phyloP scores from a whole-genome alignment of 2,329 filamentous ascomycete species.

The Pestalotiopsis sp. region DNA sequence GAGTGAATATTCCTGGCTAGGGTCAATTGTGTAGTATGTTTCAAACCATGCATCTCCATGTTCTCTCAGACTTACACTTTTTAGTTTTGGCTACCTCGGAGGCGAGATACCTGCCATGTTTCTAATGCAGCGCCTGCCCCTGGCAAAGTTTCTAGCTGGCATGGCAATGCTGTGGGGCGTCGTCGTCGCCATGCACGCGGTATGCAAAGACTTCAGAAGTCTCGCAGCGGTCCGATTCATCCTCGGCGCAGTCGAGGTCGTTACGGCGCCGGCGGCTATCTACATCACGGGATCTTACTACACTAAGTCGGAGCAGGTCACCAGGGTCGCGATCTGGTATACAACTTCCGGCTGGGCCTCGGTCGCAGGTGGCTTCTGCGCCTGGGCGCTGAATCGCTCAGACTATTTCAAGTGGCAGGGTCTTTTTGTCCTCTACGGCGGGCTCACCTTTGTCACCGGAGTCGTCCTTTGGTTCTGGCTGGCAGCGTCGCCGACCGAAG shows the following conservation, averaged over 20 bases:
- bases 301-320: conserved; percentile 70
- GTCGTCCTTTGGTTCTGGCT: background rate
- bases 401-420: background rate
- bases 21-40: conserved; percentile 29
- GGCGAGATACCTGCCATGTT: conserved; percentile 30
- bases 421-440: background rate
- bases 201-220: conserved; percentile 65
- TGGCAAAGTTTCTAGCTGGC: conserved; percentile 51
- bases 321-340: conserved; percentile 56
- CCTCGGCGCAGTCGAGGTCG: conserved; percentile 70
- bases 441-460: background rate
- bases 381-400: background rate
- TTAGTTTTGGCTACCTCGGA: conserved; percentile 22
- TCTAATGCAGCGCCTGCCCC: conserved; percentile 27
- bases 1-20: conserved; percentile 54
- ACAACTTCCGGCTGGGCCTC: conserved; percentile 6
- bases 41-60: background rate
- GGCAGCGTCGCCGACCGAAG: conserved; percentile 3
- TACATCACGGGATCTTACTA: conserved; percentile 77
- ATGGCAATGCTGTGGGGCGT: conserved; percentile 69
- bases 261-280: conserved; percentile 67
- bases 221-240: conserved; percentile 71
- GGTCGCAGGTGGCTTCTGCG: background rate
- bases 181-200: conserved; percentile 69
- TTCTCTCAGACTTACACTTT: background rate